Evolutionary conservation across 2,329 filamentous ascomycete genomes (phyloP).

Genomic region (Mycosphaerella arachidis): DNA sequence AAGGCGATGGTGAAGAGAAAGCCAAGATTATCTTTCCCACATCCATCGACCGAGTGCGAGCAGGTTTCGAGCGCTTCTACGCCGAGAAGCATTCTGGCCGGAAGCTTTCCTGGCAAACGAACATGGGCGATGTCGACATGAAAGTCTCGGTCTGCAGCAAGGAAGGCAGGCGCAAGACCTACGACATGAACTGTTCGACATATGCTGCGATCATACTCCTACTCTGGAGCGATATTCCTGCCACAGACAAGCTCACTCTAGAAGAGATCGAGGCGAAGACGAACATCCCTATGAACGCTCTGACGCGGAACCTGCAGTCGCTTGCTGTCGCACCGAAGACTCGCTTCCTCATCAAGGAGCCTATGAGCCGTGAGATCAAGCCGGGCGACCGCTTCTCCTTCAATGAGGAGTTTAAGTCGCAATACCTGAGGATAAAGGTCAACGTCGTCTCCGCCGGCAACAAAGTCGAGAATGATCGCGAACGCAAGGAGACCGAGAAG

Average conservation of each 20-base stretch:
- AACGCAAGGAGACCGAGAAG: constrained; percentile 66
- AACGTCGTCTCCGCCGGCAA: constrained; percentile 75
- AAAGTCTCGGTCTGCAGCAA: constrained; percentile 74
- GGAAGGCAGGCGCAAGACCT: constrained; percentile 65
- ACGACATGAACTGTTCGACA: constrained; percentile 88
- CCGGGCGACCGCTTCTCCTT: constrained; percentile 73
- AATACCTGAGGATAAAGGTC: constrained; percentile 82
- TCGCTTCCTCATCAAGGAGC: constrained; percentile 73
- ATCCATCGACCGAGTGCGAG: constrained; percentile 69
- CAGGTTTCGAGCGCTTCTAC: constrained; percentile 86
- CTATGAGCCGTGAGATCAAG: constrained; percentile 72
- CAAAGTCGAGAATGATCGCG: constrained; percentile 71
- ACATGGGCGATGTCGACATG: constrained; percentile 80
- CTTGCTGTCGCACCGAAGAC: constrained; percentile 80
- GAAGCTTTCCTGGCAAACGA: constrained; percentile 75
- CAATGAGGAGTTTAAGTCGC: constrained; percentile 76
- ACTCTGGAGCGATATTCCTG: constrained; percentile 75
- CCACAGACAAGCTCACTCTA: constrained; percentile 50
- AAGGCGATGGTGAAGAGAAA: constrained; percentile 46
- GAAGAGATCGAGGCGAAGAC: constrained; percentile 82
- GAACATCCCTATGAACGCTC: constrained; percentile 68
- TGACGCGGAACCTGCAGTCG: constrained; percentile 74
- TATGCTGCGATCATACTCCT: constrained; percentile 87
- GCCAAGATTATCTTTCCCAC: constrained; percentile 66
- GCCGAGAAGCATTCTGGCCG: constrained; percentile 80